These are phyloP conservation scores for Yamadazyma endophytica DNA, from an alignment of 805 yeast genomes.

Conservation along the genomic window DNA sequence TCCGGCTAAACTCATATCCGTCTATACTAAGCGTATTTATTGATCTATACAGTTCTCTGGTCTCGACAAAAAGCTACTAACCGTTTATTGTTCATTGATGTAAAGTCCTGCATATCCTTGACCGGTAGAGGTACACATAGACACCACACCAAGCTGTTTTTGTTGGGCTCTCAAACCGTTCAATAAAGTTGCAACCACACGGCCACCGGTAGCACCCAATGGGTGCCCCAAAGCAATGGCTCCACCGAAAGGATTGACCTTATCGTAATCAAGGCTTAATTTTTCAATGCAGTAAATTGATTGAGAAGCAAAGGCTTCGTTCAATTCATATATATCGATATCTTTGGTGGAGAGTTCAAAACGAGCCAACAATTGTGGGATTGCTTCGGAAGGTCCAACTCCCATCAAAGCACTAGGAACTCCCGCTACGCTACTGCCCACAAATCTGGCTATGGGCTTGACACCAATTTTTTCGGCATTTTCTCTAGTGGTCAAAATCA, in stretches of 20 bases:
- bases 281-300: constrained; percentile 22
- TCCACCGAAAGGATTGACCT: constrained; percentile 77
- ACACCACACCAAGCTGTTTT: constrained; percentile 30
- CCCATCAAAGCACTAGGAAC: constrained; percentile 34
- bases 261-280: constrained; percentile 25
- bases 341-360: constrained; percentile 21
- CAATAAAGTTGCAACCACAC: constrained; percentile 31
- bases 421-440: constrained; percentile 27
- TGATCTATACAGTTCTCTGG: no score
- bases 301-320: constrained; percentile 37
- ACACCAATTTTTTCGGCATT: constrained; percentile 27
- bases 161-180: constrained; percentile 26
- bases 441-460: constrained; percentile 25
- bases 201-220: constrained; percentile 73
- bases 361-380: constrained; percentile 21
- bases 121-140: constrained; percentile 41
- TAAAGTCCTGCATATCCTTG: constrained; percentile 35
- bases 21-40: no score
- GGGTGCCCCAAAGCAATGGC: constrained; percentile 79
- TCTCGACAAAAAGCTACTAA: not conserved
- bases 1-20: constrained; percentile 1
- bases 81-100: constrained; percentile 17
- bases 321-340: constrained; percentile 27
- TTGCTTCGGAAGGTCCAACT: constrained; percentile 31
- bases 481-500: constrained; percentile 29